Percentiles rank a stretch among this genome's conserved stretches.
Evolutionary conservation across 129 eudicot species (phyloP).

Genomic region (Helichrysum umbraculigerum): DNA sequence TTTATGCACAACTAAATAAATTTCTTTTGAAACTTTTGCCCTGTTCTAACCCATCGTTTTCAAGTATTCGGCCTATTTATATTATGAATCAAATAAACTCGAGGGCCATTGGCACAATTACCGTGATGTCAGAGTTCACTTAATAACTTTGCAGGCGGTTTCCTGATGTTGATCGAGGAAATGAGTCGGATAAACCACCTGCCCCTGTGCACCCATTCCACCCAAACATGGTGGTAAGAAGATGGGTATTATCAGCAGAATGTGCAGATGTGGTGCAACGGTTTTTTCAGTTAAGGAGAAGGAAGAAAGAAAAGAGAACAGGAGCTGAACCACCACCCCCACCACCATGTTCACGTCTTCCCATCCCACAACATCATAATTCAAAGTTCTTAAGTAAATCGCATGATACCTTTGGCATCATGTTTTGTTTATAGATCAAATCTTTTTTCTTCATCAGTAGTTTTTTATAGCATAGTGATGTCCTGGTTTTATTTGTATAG

Average conservation of each 20-base stretch:
- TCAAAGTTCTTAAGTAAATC: conserved; percentile 62
- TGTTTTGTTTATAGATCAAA: conserved; percentile 61
- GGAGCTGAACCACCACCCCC: conserved; percentile 41
- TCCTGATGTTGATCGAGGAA: conserved; percentile 62
- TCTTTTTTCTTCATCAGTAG: conserved; percentile 6
- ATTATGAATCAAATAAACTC: too few relatives aligned
- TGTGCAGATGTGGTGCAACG: conserved; percentile 89
- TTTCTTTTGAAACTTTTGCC: too few relatives aligned
- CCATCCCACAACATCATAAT: conserved; percentile 41
- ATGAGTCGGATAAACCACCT: conserved; percentile 50
- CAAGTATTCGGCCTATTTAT: too few relatives aligned
- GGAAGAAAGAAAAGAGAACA: conserved; percentile 45
- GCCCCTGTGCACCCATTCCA: conserved; percentile 90
- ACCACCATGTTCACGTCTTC: conserved; percentile 54
- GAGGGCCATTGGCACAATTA: too few relatives aligned
- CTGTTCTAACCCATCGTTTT: too few relatives aligned
- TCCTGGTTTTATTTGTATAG: conserved; percentile 21
- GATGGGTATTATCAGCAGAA: conserved; percentile 78
- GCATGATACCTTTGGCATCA: conserved; percentile 59
- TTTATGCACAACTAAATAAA: too few relatives aligned
- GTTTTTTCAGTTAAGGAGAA: conserved; percentile 80
- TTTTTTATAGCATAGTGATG: neutral
- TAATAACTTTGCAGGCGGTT: conserved; percentile 77
- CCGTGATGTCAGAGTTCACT: too few relatives aligned
- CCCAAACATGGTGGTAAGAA: conserved; percentile 68